Percentiles rank a stretch among this genome's conserved stretches.
Conservation (phyloP, 805 yeast genomes). For the Kregervanrija fluxuum region DNA sequence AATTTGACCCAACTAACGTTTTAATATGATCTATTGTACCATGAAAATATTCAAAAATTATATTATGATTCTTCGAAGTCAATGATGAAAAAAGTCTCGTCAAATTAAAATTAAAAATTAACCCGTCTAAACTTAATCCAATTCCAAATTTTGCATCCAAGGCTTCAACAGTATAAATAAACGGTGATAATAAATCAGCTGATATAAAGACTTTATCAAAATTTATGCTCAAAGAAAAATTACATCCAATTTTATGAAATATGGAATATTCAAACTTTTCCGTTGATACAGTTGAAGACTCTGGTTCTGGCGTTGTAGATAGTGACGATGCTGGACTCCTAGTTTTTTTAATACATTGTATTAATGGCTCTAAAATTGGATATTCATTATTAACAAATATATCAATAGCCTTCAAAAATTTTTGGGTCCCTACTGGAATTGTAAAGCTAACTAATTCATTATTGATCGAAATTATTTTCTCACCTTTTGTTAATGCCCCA, state of each 20-base stretch:
- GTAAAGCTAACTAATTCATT: conserved; percentile 11
- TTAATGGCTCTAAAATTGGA: conserved; percentile 14
- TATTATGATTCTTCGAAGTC: conserved; percentile 4
- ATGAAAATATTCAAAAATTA: conserved; percentile 2
- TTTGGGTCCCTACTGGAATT: conserved; percentile 17
- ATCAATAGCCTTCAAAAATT: conserved; percentile 16
- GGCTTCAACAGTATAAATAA: conserved; percentile 6
- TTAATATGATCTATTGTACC: conserved; percentile 7
- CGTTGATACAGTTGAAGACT: background rate
- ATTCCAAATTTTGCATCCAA: conserved; percentile 3
- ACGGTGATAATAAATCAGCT: conserved; percentile 11
- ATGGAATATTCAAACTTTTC: background rate
- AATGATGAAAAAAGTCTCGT: conserved; percentile 2
- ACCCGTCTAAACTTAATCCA: conserved; percentile 4
- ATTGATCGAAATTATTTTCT: conserved; percentile 13
- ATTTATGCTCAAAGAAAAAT: conserved; percentile 1
- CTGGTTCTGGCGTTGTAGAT: no score
- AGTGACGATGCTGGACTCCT: no score
- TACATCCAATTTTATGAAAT: background rate
- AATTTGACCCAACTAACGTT: background rate
- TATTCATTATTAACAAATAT: conserved; percentile 18
- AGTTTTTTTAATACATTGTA: conserved; percentile 1
- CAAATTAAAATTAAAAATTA: conserved; percentile 3
- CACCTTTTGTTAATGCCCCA: conserved; percentile 17
- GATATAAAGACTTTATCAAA: background rate